These are phyloP conservation scores for Nidula niveotomentosa DNA, from an alignment of 1,284 basidiomycete species.

Conservation along the genomic window DNA sequence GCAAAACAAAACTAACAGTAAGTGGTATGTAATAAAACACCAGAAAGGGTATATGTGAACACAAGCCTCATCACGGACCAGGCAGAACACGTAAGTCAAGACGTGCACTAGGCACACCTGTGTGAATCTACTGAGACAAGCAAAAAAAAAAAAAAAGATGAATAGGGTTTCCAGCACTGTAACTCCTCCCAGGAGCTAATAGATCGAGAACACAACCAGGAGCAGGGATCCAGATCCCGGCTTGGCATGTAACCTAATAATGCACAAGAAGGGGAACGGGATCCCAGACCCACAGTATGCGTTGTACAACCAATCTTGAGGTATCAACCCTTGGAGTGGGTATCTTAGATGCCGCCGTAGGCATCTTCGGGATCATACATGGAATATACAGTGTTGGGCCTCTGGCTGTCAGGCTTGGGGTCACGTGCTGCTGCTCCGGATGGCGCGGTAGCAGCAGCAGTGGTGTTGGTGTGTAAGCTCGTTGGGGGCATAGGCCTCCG, in stretches of 20 bases:
- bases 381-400: constrained; percentile 1
- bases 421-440: background rate
- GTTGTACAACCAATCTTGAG: background rate
- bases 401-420: background rate
- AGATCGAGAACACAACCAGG: background rate
- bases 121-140: too few species aligned
- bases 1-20: too few species aligned
- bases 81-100: too few species aligned
- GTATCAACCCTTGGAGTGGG: background rate
- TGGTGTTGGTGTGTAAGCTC: background rate
- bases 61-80: too few species aligned
- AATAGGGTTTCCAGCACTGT: too few species aligned
- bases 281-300: background rate
- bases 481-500: background rate
- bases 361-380: constrained; percentile 2
- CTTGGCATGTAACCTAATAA: background rate
- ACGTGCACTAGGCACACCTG: too few species aligned
- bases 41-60: too few species aligned
- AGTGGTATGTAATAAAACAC: too few species aligned
- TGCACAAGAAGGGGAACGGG: background rate
- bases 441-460: background rate
- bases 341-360: constrained; percentile 3
- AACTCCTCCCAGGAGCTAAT: too few species aligned
- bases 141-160: too few species aligned
- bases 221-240: background rate